Conservation (phyloP, 257 asterid species). For the Solanum piurae region DNA sequence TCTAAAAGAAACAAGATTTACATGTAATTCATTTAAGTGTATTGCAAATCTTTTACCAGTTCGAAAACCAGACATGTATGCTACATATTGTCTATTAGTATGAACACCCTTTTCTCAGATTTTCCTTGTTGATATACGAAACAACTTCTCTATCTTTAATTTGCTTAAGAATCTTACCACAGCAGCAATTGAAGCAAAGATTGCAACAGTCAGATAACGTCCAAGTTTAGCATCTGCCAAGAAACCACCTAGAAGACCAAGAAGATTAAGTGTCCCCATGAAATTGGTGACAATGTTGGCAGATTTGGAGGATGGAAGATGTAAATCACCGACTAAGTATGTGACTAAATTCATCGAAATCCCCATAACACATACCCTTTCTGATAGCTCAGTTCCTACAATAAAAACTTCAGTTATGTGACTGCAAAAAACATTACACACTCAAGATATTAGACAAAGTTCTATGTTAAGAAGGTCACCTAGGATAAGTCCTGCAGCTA, state of each 20-base stretch:
- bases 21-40: not conserved
- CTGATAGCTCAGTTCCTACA: constrained; percentile 76
- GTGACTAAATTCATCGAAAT: constrained; percentile 83
- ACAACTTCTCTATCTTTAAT: not conserved
- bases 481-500: constrained; percentile 78
- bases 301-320: constrained; percentile 62
- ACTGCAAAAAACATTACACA: not conserved
- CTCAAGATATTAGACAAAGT: not conserved
- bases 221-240: constrained; percentile 85
- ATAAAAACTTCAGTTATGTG: not conserved
- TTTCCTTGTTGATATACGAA: not conserved
- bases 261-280: constrained; percentile 83
- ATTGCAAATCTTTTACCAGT: not conserved
- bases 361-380: constrained; percentile 83
- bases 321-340: constrained; percentile 59
- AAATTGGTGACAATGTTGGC: constrained; percentile 76
- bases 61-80: not conserved
- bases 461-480: constrained; percentile 13
- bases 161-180: constrained; percentile 26
- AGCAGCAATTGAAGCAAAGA: constrained; percentile 56
- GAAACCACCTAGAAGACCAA: constrained; percentile 82
- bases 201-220: constrained; percentile 67
- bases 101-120: not conserved
- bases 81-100: not conserved
- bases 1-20: not conserved